Evolutionary conservation across 2,329 filamentous ascomycete genomes (phyloP), one percentile per base, ranked within the genome.

Genomic region (Beauveria asiatica): DNA sequence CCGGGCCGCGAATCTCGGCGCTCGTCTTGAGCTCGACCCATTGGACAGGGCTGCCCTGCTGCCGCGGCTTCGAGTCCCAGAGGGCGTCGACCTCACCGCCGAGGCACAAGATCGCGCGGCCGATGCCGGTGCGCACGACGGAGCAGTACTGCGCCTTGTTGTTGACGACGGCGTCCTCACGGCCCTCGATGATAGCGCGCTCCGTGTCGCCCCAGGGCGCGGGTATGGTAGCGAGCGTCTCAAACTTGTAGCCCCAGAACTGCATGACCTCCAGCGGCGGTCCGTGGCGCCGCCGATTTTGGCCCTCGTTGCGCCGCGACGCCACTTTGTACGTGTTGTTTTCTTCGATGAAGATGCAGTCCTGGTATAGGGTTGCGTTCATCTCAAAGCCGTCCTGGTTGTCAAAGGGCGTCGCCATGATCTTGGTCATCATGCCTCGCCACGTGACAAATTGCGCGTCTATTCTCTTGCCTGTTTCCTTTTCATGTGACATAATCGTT

Each of bases 341-440:
- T 69, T 99, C 94, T 74, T 99, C 94, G 64, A 99, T 89, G 74
- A 93, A 97, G 61, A 84, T 74, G 77, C 78, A 83, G 63, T 74
- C 78, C 80, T 97, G 88, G 69, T 92, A 94, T 55, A 86, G 79
- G 2, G 93, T 97, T 53, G 91, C 93, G 71, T 97, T 96, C 92
- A 99, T 96, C 72, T 95, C 89, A 68, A 96, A 97, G 54, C 88
- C 89, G 69, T 93, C 90, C 70, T 88, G 83, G 65, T 87, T 82
- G 65, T 95, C 91, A 70, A 89, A 97, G 0, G 91, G 89, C 0
- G 88, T 80, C 0, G 87, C 86, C 86, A 97, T 85, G 65, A 99
- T 90, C 90, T 97, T 99, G 64, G 94, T 97, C 87, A 99, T 92
- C 91, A 97, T 97, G 42, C 94, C 94, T 68, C 94, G 81, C 93